phyloP scores from a whole-genome alignment of 441 rosid genomes.

The Iberis amara region DNA sequence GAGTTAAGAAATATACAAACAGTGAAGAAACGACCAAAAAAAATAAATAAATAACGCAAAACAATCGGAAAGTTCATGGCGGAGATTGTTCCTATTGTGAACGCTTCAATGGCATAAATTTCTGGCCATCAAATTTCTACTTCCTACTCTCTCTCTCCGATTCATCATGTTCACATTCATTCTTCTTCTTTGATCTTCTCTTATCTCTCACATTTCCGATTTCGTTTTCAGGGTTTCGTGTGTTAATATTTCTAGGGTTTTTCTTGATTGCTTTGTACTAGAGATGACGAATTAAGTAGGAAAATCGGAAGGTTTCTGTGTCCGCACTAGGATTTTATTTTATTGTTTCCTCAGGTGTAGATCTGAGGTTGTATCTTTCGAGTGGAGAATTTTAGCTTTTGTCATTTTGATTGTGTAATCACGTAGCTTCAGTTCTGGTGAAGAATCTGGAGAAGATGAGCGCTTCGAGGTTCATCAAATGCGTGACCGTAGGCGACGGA shows the following conservation, averaged over 20 bases:
- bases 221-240: conserved; percentile 23
- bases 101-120: conserved; percentile 34
- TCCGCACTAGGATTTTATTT: neutral
- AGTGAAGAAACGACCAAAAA: no score
- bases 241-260: conserved; percentile 23
- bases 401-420: no score
- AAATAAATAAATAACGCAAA: conserved; percentile 21
- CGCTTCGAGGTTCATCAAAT: no score
- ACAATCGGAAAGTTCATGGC: conserved; percentile 29
- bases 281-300: neutral
- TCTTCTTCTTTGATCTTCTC: conserved; percentile 15
- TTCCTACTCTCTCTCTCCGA: conserved; percentile 11
- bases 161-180: conserved; percentile 2
- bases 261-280: no score
- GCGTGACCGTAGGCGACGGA: no score
- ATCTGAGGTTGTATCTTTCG: conserved; percentile 27
- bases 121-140: conserved; percentile 21
- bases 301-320: neutral
- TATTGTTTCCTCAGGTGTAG: conserved; percentile 24
- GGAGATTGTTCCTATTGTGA: conserved; percentile 28
- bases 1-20: no score
- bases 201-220: conserved; percentile 14
- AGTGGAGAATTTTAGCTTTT: no score
- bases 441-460: conserved; percentile 40
- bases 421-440: conserved; percentile 14